phyloP scores from a whole-genome alignment of 495 filamentous ascomycete genomes.

The Cercophora scortea region DNA sequence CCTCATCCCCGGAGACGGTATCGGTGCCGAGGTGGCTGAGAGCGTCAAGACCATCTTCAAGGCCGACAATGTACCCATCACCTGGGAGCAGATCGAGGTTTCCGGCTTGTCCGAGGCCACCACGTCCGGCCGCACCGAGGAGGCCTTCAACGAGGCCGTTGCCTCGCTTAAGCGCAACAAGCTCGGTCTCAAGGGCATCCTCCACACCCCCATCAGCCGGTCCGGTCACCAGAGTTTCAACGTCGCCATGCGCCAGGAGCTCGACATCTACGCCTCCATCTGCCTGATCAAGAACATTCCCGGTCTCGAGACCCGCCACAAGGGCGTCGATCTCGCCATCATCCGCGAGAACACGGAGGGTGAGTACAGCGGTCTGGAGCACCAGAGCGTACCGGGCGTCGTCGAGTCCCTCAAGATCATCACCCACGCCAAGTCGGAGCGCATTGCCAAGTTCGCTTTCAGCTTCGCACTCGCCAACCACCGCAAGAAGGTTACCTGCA shows the following conservation, averaged over 20 bases:
- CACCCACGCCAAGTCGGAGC: constrained; percentile 95
- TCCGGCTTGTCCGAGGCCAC: constrained; percentile 72
- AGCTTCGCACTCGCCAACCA: constrained; percentile 96
- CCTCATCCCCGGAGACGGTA: constrained; percentile 95
- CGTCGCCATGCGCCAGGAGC: constrained; percentile 94
- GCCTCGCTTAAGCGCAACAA: constrained; percentile 96
- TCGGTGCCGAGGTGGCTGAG: constrained; percentile 95
- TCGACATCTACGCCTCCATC: constrained; percentile 98
- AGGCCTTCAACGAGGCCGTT: constrained; percentile 89
- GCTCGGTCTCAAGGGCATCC: constrained; percentile 93
- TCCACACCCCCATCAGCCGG: constrained; percentile 92
- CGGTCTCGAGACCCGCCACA: constrained; percentile 93
- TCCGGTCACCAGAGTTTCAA: constrained; percentile 99
- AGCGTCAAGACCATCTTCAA: constrained; percentile 99
- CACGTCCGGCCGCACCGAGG: constrained; percentile 81
- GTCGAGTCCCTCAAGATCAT: constrained; percentile 99
- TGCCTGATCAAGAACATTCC: constrained; percentile 99
- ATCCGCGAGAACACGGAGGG: constrained; percentile 99
- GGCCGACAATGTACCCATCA: constrained; percentile 95
- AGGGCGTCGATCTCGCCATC: constrained; percentile 94
- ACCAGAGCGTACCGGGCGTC: constrained; percentile 93
- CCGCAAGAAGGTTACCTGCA: constrained; percentile 96
- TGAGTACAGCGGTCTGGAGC: constrained; percentile 96
- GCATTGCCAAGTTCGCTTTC: constrained; percentile 97
- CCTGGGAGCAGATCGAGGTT: constrained; percentile 98